A percentile compares a stretch with the other conserved stretches of the same genome.
Evolutionary conservation across 352 stramenopile species (phyloP).

Genomic region (Phytophthora idaei): DNA sequence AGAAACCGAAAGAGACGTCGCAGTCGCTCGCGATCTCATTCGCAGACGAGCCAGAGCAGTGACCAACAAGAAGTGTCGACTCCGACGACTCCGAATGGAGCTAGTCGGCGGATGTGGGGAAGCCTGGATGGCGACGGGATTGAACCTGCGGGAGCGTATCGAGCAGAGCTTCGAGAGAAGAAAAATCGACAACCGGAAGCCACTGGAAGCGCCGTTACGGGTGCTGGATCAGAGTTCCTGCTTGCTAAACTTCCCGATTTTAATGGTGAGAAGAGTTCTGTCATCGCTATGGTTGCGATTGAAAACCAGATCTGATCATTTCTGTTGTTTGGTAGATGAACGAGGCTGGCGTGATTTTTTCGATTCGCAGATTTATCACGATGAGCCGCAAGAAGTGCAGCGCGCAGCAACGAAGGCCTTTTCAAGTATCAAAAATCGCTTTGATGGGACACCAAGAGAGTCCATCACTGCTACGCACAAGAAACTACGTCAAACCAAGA

Average conservation of each 20-base stretch:
- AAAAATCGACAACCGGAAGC: constrained; percentile 14
- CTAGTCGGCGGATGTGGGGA: constrained; percentile 24
- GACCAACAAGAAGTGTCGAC: constrained; percentile 12
- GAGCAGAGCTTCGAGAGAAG: constrained; percentile 14
- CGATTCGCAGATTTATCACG: constrained; percentile 52
- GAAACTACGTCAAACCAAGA: constrained; percentile 19
- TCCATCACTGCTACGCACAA: constrained; percentile 1
- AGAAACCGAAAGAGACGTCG: constrained; percentile 20
- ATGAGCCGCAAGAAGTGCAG: constrained; percentile 19
- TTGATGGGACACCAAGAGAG: background rate
- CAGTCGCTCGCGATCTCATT: constrained; percentile 19
- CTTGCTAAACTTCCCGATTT: constrained; percentile 45
- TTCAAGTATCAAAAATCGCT: constrained; percentile 7
- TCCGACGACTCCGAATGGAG: constrained; percentile 22
- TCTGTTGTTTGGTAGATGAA: constrained; percentile 35
- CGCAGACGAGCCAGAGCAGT: constrained; percentile 9
- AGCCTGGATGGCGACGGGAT: constrained; percentile 19
- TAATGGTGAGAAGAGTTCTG: constrained; percentile 33
- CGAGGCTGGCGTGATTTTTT: constrained; percentile 56
- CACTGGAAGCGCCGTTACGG: constrained; percentile 12
- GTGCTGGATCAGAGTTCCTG: constrained; percentile 33
- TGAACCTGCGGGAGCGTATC: constrained; percentile 22
- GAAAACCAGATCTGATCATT: constrained; percentile 10
- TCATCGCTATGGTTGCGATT: background rate
- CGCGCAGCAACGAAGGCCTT: constrained; percentile 15